Evolutionary conservation across 371 early-diverging fungal species (phyloP).

Genomic region (Rhizopus delemar): DNA sequence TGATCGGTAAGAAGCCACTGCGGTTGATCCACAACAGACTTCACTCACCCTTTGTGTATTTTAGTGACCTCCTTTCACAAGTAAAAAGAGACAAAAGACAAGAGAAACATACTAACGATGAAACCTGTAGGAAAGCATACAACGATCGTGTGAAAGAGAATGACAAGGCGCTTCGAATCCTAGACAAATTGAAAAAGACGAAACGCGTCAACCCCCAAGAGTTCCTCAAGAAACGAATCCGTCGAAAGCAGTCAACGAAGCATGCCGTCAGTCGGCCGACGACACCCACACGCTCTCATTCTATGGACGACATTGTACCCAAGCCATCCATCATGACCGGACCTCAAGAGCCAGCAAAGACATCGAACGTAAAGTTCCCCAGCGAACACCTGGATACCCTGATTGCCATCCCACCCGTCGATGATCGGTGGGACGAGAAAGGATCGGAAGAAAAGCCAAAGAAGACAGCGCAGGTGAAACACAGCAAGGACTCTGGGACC

Average conservation of each 20-base stretch:
- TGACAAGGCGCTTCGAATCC: slow-evolving; percentile 29
- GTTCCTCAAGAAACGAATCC: slow-evolving; percentile 30
- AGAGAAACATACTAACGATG: neutral
- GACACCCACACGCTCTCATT: slow-evolving; percentile 18
- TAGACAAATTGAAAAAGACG: slow-evolving; percentile 26
- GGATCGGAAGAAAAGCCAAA: neutral
- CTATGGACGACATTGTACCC: slow-evolving; percentile 16
- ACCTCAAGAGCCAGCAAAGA: slow-evolving; percentile 11
- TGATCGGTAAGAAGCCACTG: slow-evolving; percentile 49
- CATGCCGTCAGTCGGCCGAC: neutral
- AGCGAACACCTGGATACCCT: slow-evolving; percentile 31
- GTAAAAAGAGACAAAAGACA: slow-evolving; percentile 20
- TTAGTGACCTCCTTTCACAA: slow-evolving; percentile 50
- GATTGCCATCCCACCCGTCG: slow-evolving; percentile 33
- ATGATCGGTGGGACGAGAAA: slow-evolving; percentile 14
- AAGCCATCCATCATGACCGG: slow-evolving; percentile 27
- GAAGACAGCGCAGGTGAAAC: neutral
- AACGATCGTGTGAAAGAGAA: slow-evolving; percentile 45
- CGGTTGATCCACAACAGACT: no score
- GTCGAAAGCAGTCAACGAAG: slow-evolving; percentile 17
- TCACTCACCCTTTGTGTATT: slow-evolving; percentile 4
- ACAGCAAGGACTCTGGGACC: neutral
- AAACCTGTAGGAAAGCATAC: slow-evolving; percentile 33
- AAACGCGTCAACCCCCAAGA: slow-evolving; percentile 33
- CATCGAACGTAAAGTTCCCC: slow-evolving; percentile 30